Conservation (phyloP, 139 green algal species). For the Chlorella sp. region DNA sequence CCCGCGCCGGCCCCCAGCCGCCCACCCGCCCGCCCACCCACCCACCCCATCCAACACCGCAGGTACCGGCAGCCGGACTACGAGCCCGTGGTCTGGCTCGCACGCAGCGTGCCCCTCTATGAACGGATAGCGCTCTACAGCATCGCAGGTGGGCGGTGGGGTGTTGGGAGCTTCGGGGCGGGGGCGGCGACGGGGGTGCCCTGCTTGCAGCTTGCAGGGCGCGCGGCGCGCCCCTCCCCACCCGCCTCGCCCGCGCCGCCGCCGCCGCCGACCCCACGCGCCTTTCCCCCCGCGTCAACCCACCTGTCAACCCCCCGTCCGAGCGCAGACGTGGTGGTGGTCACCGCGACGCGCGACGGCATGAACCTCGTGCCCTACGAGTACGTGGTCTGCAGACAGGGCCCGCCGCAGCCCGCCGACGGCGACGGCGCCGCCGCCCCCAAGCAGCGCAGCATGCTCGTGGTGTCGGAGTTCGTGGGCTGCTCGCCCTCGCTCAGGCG, state of each 20-base stretch:
- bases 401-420: constrained; percentile 19
- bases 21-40: too few species aligned
- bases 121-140: constrained; percentile 93
- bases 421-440: neutral
- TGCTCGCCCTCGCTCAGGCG: constrained; percentile 92
- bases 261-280: neutral
- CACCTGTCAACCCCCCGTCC: neutral
- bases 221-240: neutral
- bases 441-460: constrained; percentile 70
- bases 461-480: constrained; percentile 98
- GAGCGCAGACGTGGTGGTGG: constrained; percentile 79
- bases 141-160: constrained; percentile 38
- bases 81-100: constrained; percentile 85
- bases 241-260: neutral
- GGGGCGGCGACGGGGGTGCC: too few species aligned
- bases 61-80: constrained; percentile 51
- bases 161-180: neutral
- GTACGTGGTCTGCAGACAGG: constrained; percentile 96
- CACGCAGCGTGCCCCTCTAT: constrained; percentile 89
- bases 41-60: too few species aligned
- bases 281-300: neutral
- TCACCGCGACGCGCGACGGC: constrained; percentile 92
- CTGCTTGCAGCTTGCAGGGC: neutral
- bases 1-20: too few species aligned
- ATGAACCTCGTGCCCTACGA: constrained; percentile 99